These are phyloP conservation scores for Scheffersomyces titani DNA, from an alignment of 1,139 yeast genomes.

Conservation along the genomic window DNA sequence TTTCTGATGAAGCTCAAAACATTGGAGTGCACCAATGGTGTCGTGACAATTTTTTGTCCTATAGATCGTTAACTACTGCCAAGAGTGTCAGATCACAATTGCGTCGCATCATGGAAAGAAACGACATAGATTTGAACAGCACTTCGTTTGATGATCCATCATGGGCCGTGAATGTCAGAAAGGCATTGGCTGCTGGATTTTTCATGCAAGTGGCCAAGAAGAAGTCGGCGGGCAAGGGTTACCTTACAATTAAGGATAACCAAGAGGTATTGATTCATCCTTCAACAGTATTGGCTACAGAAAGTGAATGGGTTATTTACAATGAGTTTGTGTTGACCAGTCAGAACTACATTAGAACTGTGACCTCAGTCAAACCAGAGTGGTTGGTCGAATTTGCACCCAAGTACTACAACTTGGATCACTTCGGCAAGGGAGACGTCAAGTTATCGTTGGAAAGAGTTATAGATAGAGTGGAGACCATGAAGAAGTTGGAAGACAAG, in stretches of 20 bases:
- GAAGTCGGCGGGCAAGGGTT: slow-evolving; percentile 70
- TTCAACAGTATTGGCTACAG: slow-evolving; percentile 81
- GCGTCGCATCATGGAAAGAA: slow-evolving; percentile 76
- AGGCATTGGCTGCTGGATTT: slow-evolving; percentile 89
- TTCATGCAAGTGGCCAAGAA: slow-evolving; percentile 98
- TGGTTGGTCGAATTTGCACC: slow-evolving; percentile 88
- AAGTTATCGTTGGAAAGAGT: slow-evolving; percentile 76
- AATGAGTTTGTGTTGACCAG: slow-evolving; percentile 94
- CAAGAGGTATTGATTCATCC: slow-evolving; percentile 96
- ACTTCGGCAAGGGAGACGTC: slow-evolving; percentile 82
- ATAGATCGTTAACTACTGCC: slow-evolving; percentile 81
- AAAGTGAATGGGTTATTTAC: slow-evolving; percentile 90
- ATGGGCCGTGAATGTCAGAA: slow-evolving; percentile 74
- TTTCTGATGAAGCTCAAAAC: slow-evolving; percentile 65
- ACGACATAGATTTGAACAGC: slow-evolving; percentile 71
- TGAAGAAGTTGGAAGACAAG: slow-evolving; percentile 35
- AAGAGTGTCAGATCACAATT: slow-evolving; percentile 84
- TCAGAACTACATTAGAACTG: slow-evolving; percentile 91
- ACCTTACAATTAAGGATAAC: slow-evolving; percentile 88
- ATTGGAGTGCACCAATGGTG: slow-evolving; percentile 80
- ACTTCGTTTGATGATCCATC: slow-evolving; percentile 65
- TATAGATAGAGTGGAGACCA: slow-evolving; percentile 49
- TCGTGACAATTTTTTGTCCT: slow-evolving; percentile 81
- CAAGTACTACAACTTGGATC: slow-evolving; percentile 72
- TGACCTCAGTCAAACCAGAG: slow-evolving; percentile 88